These are phyloP conservation scores for Aurifilum marmelostoma DNA, from an alignment of 2,329 filamentous ascomycete species.

Conservation along the genomic window DNA sequence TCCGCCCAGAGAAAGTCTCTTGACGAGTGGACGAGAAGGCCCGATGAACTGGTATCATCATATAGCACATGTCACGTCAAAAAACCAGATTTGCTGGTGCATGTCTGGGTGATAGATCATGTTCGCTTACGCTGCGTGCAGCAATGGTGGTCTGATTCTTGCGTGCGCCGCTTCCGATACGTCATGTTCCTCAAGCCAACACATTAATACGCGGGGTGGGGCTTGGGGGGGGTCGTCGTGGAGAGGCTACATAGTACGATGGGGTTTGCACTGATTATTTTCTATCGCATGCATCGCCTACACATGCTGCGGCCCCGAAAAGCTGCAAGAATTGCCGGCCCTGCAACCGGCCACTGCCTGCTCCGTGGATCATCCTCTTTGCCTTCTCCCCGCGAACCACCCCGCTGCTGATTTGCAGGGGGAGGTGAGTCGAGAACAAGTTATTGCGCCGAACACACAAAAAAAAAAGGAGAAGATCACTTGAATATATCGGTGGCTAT, in stretches of 20 bases:
- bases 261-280: background rate
- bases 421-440: background rate
- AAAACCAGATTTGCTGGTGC: background rate
- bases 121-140: constrained; percentile 6
- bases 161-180: background rate
- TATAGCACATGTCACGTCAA: background rate
- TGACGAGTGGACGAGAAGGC: constrained; percentile 2
- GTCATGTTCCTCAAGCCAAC: constrained; percentile 2
- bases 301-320: background rate
- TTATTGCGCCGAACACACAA: background rate
- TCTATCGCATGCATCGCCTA: background rate
- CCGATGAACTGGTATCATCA: background rate
- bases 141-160: constrained; percentile 10
- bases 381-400: background rate
- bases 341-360: background rate
- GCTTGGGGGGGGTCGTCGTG: no score
- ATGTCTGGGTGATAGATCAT: background rate
- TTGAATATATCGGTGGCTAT: no score
- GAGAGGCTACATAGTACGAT: no score
- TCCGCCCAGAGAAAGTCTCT: background rate
- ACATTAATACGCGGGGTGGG: background rate
- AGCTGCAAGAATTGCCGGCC: constrained; percentile 4
- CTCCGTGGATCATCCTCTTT: background rate
- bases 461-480: no score
- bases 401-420: background rate